Percentiles rank a stretch among this genome's conserved stretches.
These are phyloP conservation scores for Suhomyces wounanorum DNA, from an alignment of 1,139 yeast genomes.

Conservation along the genomic window DNA sequence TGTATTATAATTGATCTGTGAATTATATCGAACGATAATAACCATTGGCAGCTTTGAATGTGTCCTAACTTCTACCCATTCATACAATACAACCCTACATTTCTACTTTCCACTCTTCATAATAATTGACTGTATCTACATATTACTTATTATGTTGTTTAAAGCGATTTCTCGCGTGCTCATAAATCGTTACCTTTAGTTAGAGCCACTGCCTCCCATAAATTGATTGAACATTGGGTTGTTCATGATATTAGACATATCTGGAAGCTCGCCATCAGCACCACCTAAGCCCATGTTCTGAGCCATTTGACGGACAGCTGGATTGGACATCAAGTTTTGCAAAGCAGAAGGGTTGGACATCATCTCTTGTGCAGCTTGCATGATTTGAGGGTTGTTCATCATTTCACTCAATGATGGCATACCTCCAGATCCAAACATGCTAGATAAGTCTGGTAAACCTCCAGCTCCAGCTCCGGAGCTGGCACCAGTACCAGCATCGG, in stretches of 20 bases:
- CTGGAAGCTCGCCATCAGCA: conserved; percentile 51
- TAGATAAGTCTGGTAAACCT: conserved; percentile 72
- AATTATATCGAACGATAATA: no score
- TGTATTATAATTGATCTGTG: no score
- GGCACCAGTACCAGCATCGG: conserved; percentile 34
- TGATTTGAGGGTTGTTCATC: conserved; percentile 85
- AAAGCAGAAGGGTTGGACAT: conserved; percentile 88
- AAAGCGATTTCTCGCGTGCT: neutral
- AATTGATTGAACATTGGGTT: conserved; percentile 73
- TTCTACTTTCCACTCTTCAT: neutral
- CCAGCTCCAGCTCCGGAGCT: conserved; percentile 56
- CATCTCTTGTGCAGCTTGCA: conserved; percentile 92
- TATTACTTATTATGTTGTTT: neutral
- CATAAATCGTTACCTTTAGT: conserved; percentile 4
- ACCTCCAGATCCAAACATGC: conserved; percentile 62
- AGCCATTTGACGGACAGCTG: conserved; percentile 78
- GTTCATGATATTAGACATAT: conserved; percentile 69
- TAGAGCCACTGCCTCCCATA: conserved; percentile 37
- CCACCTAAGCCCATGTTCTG: conserved; percentile 64
- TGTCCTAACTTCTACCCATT: no score
- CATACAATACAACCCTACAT: no score
- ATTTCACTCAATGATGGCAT: conserved; percentile 57
- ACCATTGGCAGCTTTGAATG: no score
- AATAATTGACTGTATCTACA: neutral
- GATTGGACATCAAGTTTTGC: conserved; percentile 76